Percentiles rank a stretch among this genome's conserved stretches.
Evolutionary conservation across 2,329 filamentous ascomycete species (phyloP).

Genomic region (Canariomyces notabilis): DNA sequence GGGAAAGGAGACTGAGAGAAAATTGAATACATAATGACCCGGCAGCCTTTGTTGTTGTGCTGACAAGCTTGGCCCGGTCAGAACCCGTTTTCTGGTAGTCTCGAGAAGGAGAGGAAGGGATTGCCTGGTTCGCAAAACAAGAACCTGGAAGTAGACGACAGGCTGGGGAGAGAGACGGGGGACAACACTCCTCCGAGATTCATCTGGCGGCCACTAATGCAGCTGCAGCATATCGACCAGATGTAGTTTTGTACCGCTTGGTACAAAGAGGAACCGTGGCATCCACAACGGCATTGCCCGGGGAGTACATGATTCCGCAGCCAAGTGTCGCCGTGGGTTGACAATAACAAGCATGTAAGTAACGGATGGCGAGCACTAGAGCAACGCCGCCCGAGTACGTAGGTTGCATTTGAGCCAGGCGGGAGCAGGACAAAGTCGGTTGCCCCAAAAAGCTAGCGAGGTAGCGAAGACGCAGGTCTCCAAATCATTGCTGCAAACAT

Average conservation of each 20-base stretch:
- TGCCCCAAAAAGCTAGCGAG: background rate
- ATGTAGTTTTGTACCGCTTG: constrained; percentile 29
- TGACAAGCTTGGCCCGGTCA: constrained; percentile 22
- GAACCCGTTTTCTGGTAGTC: constrained; percentile 11
- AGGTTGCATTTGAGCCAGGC: constrained; percentile 17
- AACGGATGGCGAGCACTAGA: constrained; percentile 25
- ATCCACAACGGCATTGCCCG: constrained; percentile 15
- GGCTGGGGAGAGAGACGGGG: constrained; percentile 12
- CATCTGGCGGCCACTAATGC: constrained; percentile 37
- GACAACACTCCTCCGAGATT: constrained; percentile 24
- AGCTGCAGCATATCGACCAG: constrained; percentile 33
- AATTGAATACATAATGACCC: constrained; percentile 15
- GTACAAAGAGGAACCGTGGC: constrained; percentile 30
- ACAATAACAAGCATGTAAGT: constrained; percentile 24
- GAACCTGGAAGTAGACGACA: background rate
- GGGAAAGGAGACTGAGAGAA: constrained; percentile 15
- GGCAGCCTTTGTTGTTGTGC: constrained; percentile 12
- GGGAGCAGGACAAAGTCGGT: constrained; percentile 14
- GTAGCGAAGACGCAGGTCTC: constrained; percentile 6
- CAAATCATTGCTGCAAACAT: constrained; percentile 13
- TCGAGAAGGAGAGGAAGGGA: constrained; percentile 29
- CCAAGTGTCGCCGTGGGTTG: constrained; percentile 32
- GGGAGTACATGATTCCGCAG: constrained; percentile 28
- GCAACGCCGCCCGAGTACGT: constrained; percentile 32
- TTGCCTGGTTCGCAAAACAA: constrained; percentile 31